Evolutionary conservation across 2,329 filamentous ascomycete genomes (phyloP).

Genomic region (Pyrenophora graminea): DNA sequence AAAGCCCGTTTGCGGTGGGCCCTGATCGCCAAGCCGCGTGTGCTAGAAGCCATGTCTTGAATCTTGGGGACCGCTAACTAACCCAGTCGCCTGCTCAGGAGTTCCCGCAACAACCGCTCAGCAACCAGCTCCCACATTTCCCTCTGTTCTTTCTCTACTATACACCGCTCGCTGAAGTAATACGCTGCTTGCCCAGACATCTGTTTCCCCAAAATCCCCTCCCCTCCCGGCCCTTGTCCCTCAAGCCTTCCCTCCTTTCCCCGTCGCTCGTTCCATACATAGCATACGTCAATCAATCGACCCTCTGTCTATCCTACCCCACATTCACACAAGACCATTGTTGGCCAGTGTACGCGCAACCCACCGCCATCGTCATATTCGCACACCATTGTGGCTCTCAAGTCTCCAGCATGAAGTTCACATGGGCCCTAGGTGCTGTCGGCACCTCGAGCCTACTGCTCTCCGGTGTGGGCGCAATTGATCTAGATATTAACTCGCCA

Average conservation of each 20-base stretch:
- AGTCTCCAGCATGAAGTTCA: slow-evolving; percentile 42
- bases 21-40: slow-evolving; percentile 17
- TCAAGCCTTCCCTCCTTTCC: slow-evolving; percentile 20
- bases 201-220: not conserved
- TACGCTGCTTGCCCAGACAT: too few species aligned
- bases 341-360: not conserved
- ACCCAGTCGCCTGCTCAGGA: slow-evolving; percentile 14
- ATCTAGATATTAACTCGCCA: slow-evolving; percentile 34
- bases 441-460: slow-evolving; percentile 39
- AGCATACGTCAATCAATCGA: slow-evolving; percentile 26
- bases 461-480: slow-evolving; percentile 38
- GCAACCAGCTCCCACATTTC: slow-evolving; percentile 9
- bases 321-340: slow-evolving; percentile 5
- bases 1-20: slow-evolving; percentile 8
- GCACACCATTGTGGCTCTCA: slow-evolving; percentile 6
- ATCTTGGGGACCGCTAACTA: slow-evolving; percentile 7
- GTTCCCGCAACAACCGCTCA: slow-evolving; percentile 14
- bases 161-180: slow-evolving; percentile 18
- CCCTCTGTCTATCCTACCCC: slow-evolving; percentile 9
- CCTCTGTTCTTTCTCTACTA: slow-evolving; percentile 8
- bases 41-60: slow-evolving; percentile 11
- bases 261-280: slow-evolving; percentile 38
- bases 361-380: not conserved
- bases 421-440: slow-evolving; percentile 35
- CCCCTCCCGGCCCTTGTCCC: slow-evolving; percentile 2